Percentiles rank a stretch among this genome's conserved stretches.
Conservation (phyloP, 2,329 filamentous ascomycete species). For the Pestalotiopsis sp. region DNA sequence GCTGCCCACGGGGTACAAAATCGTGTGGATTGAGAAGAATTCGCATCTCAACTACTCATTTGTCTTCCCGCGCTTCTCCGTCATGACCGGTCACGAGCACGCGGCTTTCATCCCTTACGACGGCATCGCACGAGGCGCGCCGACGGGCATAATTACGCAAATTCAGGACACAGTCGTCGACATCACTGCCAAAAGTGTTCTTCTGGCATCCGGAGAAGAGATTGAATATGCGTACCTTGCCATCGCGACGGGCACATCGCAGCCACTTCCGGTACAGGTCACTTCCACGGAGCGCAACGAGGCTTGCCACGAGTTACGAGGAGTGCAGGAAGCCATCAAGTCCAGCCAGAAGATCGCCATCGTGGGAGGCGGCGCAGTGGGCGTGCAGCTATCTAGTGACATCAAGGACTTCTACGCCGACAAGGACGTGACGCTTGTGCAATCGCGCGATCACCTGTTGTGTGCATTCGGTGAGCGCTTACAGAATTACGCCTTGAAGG, state of each 20-base stretch:
- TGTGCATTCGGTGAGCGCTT: slow-evolving; percentile 36
- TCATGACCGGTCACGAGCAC: slow-evolving; percentile 44
- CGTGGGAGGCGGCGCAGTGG: slow-evolving; percentile 50
- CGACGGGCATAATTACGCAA: slow-evolving; percentile 12
- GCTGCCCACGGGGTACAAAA: slow-evolving; percentile 44
- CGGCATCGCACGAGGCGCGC: slow-evolving; percentile 26
- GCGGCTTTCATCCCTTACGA: slow-evolving; percentile 53
- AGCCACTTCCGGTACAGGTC: slow-evolving; percentile 35
- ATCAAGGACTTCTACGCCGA: slow-evolving; percentile 47
- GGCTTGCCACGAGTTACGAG: slow-evolving; percentile 31
- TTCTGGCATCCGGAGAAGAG: slow-evolving; percentile 33
- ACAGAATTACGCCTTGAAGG: background rate
- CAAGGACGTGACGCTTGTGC: slow-evolving; percentile 49
- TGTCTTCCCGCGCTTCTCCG: slow-evolving; percentile 49
- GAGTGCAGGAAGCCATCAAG: slow-evolving; percentile 22
- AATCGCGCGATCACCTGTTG: slow-evolving; percentile 46
- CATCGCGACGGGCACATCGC: slow-evolving; percentile 43
- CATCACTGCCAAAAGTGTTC: slow-evolving; percentile 25
- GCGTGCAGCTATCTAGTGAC: slow-evolving; percentile 51
- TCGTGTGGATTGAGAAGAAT: slow-evolving; percentile 52
- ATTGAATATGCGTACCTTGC: slow-evolving; percentile 44
- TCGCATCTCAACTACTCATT: slow-evolving; percentile 54
- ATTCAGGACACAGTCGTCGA: background rate
- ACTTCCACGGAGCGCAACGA: slow-evolving; percentile 27
- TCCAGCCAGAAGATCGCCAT: slow-evolving; percentile 30